These are phyloP conservation scores for Anaeromyces robustus DNA, from an alignment of 192 early-diverging fungal species.

Conservation along the genomic window DNA sequence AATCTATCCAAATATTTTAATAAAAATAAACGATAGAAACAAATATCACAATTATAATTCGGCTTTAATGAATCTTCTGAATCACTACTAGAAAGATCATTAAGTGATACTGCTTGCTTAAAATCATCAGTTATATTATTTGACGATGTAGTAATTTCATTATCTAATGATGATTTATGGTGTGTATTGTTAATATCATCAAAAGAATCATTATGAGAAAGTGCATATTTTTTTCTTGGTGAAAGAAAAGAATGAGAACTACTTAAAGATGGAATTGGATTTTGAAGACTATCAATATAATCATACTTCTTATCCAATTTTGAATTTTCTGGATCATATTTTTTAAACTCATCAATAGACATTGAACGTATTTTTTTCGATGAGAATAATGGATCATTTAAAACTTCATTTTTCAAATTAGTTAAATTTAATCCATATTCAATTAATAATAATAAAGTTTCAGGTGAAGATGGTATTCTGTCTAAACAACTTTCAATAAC, in stretches of 20 bases:
- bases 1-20: slow-evolving; percentile 47
- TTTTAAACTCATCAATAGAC: background rate
- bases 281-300: background rate
- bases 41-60: slow-evolving; percentile 5
- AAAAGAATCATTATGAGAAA: background rate
- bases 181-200: slow-evolving; percentile 13
- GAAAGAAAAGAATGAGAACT: background rate
- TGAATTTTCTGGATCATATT: background rate
- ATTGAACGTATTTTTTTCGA: background rate
- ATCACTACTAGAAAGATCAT: background rate
- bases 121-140: background rate
- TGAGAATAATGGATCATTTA: background rate
- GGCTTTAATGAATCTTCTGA: background rate
- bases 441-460: slow-evolving; percentile 20
- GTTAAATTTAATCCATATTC: slow-evolving; percentile 33
- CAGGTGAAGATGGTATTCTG: slow-evolving; percentile 9
- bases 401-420: background rate
- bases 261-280: background rate
- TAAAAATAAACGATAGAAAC: slow-evolving; percentile 30
- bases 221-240: background rate
- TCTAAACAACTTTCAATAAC: slow-evolving; percentile 32
- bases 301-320: background rate
- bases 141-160: background rate
- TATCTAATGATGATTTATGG: background rate
- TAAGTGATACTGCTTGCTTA: background rate